A percentile compares a stretch with the other conserved stretches of the same genome.
These are phyloP conservation scores for Fraxinus latifolia DNA, from an alignment of 305 asterid genomes.

Conservation along the genomic window DNA sequence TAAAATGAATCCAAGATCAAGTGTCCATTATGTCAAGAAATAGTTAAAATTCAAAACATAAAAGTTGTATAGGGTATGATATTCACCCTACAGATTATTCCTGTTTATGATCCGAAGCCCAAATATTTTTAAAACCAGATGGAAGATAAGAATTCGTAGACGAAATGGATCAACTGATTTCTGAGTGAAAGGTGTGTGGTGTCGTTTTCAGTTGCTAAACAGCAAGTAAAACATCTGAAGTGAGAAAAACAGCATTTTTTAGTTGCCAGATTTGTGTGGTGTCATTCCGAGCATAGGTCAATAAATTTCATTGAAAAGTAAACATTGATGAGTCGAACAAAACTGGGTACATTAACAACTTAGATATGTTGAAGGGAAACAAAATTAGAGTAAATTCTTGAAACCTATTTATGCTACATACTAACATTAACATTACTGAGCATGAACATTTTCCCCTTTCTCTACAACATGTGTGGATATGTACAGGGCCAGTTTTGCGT, in stretches of 20 bases:
- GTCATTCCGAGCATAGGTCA: neutral
- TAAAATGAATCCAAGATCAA: conserved; percentile 7
- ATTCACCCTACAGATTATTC: neutral
- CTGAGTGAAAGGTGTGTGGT: neutral
- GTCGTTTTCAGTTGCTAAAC: neutral
- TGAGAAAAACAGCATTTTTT: neutral
- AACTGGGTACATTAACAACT: neutral
- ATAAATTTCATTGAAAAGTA: neutral
- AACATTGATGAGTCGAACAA: neutral
- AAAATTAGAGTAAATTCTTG: neutral
- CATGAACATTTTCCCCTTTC: neutral
- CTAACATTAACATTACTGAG: neutral
- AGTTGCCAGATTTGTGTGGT: neutral
- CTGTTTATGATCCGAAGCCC: neutral
- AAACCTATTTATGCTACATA: neutral
- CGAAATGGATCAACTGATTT: conserved; percentile 1
- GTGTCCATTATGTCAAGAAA: neutral
- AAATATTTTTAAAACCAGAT: neutral
- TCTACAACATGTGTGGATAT: neutral
- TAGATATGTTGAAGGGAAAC: neutral
- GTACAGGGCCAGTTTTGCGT: too few species aligned
- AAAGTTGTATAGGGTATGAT: neutral
- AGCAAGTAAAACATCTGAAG: neutral
- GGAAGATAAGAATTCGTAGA: neutral
- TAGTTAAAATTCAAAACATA: neutral